Conservation (phyloP, 352 stramenopile species). For the Ophiocytium majus region DNA sequence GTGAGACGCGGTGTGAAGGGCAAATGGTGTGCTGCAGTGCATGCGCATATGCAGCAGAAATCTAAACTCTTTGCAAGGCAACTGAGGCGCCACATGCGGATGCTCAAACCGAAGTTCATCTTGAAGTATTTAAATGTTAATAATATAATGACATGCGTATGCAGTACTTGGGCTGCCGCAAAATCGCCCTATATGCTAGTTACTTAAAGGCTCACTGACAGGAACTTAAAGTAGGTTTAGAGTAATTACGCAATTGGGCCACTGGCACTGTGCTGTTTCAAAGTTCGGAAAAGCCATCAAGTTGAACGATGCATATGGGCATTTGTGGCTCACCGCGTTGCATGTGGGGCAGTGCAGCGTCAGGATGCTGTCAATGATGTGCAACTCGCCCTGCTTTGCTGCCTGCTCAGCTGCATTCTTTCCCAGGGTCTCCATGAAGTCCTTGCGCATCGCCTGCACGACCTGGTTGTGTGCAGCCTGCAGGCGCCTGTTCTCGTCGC, state of each 20-base stretch:
- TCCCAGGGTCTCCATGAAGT: not conserved
- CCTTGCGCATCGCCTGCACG: not conserved
- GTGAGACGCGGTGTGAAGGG: not conserved
- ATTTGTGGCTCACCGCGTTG: not conserved
- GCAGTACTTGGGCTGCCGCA: too few relatives aligned
- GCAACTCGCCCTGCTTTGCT: not conserved
- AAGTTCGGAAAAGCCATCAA: not conserved
- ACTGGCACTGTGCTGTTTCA: not conserved
- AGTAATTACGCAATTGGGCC: too few relatives aligned
- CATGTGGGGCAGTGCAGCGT: not conserved
- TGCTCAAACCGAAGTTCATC: too few relatives aligned
- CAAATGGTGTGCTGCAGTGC: too few relatives aligned
- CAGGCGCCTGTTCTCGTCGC: not conserved
- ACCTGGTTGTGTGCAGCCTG: not conserved
- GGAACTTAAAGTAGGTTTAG: not conserved
- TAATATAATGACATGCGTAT: too few relatives aligned
- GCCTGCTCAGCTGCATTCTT: not conserved
- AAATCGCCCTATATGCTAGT: too few relatives aligned
- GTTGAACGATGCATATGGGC: not conserved
- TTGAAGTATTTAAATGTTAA: too few relatives aligned
- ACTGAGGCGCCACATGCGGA: too few relatives aligned
- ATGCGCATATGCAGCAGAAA: too few relatives aligned
- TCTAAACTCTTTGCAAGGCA: too few relatives aligned
- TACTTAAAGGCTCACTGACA: not conserved
- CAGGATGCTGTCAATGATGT: not conserved